Conservation (phyloP, 352 stramenopile species). For the Pythium folliculosum region DNA sequence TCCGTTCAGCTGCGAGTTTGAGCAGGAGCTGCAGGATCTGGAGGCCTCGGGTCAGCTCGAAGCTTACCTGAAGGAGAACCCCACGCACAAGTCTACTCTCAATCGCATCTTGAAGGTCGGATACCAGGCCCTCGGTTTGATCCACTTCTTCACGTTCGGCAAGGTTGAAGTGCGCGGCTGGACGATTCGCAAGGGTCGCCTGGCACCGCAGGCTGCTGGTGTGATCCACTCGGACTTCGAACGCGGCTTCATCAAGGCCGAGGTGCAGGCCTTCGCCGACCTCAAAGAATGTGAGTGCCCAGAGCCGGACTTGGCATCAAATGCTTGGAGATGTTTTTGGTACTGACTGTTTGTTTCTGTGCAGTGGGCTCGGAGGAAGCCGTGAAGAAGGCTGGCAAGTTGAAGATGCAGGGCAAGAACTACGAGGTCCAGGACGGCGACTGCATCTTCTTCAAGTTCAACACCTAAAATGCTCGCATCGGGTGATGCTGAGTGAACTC, state of each 20-base stretch:
- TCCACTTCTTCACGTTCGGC: slow-evolving; percentile 99
- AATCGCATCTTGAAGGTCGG: slow-evolving; percentile 98
- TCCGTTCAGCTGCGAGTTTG: slow-evolving; percentile 97
- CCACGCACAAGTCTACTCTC: slow-evolving; percentile 90
- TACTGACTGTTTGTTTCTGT: neutral
- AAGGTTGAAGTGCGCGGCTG: slow-evolving; percentile 98
- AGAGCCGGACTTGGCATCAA: neutral
- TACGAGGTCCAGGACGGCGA: slow-evolving; percentile 89
- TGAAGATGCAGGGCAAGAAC: slow-evolving; percentile 91
- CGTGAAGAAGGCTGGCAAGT: slow-evolving; percentile 88
- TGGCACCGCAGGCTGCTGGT: slow-evolving; percentile 97
- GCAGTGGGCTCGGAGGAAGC: slow-evolving; percentile 82
- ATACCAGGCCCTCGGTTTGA: slow-evolving; percentile 97
- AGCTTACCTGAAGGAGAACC: slow-evolving; percentile 81
- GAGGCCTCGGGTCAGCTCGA: slow-evolving; percentile 58
- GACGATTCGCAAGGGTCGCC: slow-evolving; percentile 97
- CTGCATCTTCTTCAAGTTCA: slow-evolving; percentile 93
- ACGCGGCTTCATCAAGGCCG: slow-evolving; percentile 98
- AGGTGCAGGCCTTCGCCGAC: slow-evolving; percentile 88
- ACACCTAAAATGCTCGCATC: slow-evolving; percentile 65
- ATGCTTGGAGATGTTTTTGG: slow-evolving; percentile 60
- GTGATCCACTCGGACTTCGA: slow-evolving; percentile 99
- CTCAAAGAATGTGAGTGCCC: slow-evolving; percentile 82
- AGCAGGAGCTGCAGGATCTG: slow-evolving; percentile 93
- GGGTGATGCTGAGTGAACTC: slow-evolving; percentile 14